Evolutionary conservation across 164 flowering plant species (phyloP), one percentile per base, ranked within the genome.

Genomic region (Stephania yunnanensis): DNA sequence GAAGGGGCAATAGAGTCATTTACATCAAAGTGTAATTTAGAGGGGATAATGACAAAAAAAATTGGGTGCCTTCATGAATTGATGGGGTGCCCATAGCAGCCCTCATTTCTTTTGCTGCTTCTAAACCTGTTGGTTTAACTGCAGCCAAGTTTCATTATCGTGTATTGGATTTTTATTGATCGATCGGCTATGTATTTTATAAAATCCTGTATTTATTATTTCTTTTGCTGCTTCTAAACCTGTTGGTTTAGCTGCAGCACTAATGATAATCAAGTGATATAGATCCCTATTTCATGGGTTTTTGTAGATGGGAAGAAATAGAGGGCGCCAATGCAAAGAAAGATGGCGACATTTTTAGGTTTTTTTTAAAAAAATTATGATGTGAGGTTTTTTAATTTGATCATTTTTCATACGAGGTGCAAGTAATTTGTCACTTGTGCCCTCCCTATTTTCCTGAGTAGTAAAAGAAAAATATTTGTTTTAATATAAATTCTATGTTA

Each of bases 101-200:
- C n/a, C n/a, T n/a, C n/a, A 6, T 7, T 74, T 66, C 29, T 22
- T 10, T 30, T 63, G 69, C 29, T 20, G 68, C 44, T 29, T 6
- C 11, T 17, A 7, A 11, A 6, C 42, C 42, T 55, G 30, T 19
- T 31, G 50, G 20, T 31, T 42, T 19, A n/a, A 50, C 31, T 63
- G 46, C 68, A 44, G 65, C 20, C 25, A 25, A 0, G 17, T 71
- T 29, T 78, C 76, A 46, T 46, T 80, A 46, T 61, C 79, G 86
- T 25, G 48, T 76, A 17, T 55, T 83, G 78, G 84, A 81, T 10
- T 83, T 83, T 45, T 76, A 81, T 55, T 83, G 79, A 25, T 25
- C 25, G 25, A 83, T 19, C 6, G 22, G 5, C 20, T 17, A 55
- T 55, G 25, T 13, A 55, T 71, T 44, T 3, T 48, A 25, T 30